Evolutionary conservation across 257 asterid species (phyloP).

Genomic region (Plectranthus barbatus): DNA sequence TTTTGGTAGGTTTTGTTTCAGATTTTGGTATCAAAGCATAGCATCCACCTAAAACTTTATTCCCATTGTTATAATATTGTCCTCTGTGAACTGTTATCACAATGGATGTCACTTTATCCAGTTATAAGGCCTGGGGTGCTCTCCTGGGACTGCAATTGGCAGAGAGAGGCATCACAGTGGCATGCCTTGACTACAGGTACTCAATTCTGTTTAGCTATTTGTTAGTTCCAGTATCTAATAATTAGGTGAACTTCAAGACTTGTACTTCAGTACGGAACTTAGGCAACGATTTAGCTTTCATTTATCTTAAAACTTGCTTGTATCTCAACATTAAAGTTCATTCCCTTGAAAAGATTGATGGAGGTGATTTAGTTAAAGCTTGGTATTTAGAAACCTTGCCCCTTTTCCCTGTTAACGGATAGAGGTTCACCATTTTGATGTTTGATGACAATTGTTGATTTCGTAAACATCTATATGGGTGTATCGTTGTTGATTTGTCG

Average conservation of each 20-base stretch:
- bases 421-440: too few relatives aligned
- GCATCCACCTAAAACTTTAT: background rate
- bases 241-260: background rate
- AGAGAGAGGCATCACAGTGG: conserved; percentile 86
- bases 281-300: too few relatives aligned
- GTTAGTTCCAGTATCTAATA: background rate
- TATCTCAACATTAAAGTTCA: too few relatives aligned
- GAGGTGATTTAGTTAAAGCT: too few relatives aligned
- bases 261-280: too few relatives aligned
- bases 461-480: too few relatives aligned
- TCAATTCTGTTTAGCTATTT: conserved; percentile 5
- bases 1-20: background rate
- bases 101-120: conserved; percentile 24
- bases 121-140: conserved; percentile 99
- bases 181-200: conserved; percentile 95
- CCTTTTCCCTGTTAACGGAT: too few relatives aligned
- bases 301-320: background rate
- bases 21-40: background rate
- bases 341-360: too few relatives aligned
- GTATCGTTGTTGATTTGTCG: too few relatives aligned
- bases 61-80: background rate
- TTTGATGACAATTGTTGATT: too few relatives aligned
- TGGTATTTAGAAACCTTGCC: too few relatives aligned
- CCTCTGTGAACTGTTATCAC: background rate
- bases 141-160: conserved; percentile 85